A percentile compares a stretch with the other conserved stretches of the same genome.
These are phyloP conservation scores for Psilocybe mexicana DNA, from an alignment of 1,284 basidiomycete species.

Conservation along the genomic window DNA sequence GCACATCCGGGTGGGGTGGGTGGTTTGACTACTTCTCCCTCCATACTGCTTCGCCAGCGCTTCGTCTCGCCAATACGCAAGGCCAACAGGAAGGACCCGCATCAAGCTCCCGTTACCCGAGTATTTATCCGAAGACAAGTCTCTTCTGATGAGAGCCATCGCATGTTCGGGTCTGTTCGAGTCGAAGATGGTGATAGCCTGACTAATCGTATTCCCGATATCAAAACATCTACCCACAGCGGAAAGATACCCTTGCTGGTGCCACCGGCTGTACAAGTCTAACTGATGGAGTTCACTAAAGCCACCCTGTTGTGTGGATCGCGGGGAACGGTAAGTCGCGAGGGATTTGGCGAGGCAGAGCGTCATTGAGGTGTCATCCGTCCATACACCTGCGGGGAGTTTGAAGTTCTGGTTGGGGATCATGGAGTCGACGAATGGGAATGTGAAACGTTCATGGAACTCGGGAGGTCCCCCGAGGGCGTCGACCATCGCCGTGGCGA, in stretches of 20 bases:
- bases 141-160: constrained; percentile 28
- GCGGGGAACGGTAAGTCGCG: constrained; percentile 19
- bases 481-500: constrained; percentile 41
- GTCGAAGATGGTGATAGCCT: constrained; percentile 34
- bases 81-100: constrained; percentile 41
- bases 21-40: constrained; percentile 37
- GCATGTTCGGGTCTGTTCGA: constrained; percentile 20
- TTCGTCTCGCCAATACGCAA: constrained; percentile 40
- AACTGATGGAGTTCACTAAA: constrained; percentile 42
- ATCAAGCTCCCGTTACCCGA: constrained; percentile 44
- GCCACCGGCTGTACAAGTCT: constrained; percentile 37
- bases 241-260: constrained; percentile 34
- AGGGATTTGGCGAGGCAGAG: constrained; percentile 42
- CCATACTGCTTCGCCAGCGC: constrained; percentile 32
- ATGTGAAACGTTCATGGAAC: constrained; percentile 37
- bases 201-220: constrained; percentile 35
- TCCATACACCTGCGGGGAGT: constrained; percentile 41
- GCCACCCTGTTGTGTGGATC: constrained; percentile 22
- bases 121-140: constrained; percentile 26
- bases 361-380: constrained; percentile 47
- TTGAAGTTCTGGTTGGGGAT: constrained; percentile 37
- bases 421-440: constrained; percentile 37
- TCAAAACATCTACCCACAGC: constrained; percentile 42
- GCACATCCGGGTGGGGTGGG: constrained; percentile 41
- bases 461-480: constrained; percentile 44